Base-by-base conservation (phyloP, 805 yeast species). In the Saccharomyces paradoxus region DNA sequence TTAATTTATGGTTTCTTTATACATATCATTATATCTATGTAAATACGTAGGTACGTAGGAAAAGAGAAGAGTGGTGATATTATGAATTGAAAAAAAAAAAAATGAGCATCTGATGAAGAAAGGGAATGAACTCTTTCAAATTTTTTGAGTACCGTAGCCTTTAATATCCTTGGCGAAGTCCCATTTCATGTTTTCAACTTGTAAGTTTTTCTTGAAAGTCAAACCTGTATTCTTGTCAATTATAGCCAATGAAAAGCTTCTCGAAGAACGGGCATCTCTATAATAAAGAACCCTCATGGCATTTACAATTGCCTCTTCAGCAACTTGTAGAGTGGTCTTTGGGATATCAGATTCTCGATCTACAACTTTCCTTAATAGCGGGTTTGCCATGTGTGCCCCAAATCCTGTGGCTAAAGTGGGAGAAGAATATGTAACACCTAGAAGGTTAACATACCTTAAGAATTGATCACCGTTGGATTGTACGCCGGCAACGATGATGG, bases 371-470 rank as follows among this genome's bases (percentile, higher is more conserved):
- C 99, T 84, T 68, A 94, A 78, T 63, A 94, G 74, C 27, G 99
- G 99, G 48, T 90, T 74, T 2, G 99, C 99, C 71, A 94, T 78
- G 71, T 94, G 91, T 10, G 95, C 86, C 56, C 99, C 99, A 69
- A 90, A 92, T 1, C 99, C 99, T 2, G 98, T 91, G 49, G 97
- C 97, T 55, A 94, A 74, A 2, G 96, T 78, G 30, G 96, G 94
- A 0, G 98, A 79, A 3, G 88, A 79, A 71, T 88, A 94, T 2
- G 96, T 81, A 28, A 90, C 96, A 51, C 99, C 99, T 56, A 91
- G 79, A 57, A 94, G 76, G 70, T 94, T 97, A 49, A 90, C 96
- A 67, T 88, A 91, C 61, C 85, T 83, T 66, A 94, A 77, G 63
- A 87, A 87, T 48, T 94, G 89, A 61, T 81, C 77, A 49, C 74